Conservation (phyloP, 1,284 basidiomycete genomes). For the Volvariella surrecta region DNA sequence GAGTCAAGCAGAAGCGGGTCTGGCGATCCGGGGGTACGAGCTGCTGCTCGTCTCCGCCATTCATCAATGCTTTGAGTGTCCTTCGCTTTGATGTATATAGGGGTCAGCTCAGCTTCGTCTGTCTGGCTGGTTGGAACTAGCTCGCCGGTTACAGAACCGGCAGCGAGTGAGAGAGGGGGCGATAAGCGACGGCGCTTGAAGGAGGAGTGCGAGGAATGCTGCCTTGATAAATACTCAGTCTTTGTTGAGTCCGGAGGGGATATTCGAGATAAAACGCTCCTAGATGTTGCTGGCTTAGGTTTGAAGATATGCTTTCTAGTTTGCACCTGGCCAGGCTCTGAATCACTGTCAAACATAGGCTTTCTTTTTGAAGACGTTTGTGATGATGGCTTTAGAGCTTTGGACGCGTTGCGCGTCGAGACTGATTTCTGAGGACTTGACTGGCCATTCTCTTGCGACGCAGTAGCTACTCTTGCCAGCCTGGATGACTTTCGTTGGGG, state of each 20-base stretch:
- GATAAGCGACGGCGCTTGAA: slow-evolving; percentile 18
- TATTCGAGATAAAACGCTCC: no score
- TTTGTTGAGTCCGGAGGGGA: no score
- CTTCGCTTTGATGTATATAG: slow-evolving; percentile 13
- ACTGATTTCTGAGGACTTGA: no score
- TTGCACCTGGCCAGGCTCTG: slow-evolving; percentile 11
- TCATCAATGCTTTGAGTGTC: slow-evolving; percentile 29
- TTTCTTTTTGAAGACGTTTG: neutral
- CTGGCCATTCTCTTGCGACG: no score
- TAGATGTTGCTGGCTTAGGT: no score
- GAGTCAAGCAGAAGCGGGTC: neutral
- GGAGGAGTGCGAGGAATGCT: no score
- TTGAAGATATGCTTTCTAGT: slow-evolving; percentile 15
- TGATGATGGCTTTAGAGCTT: no score
- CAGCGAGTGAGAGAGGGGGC: slow-evolving; percentile 15
- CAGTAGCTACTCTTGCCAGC: no score
- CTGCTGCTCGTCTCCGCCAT: slow-evolving; percentile 24
- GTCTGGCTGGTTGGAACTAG: slow-evolving; percentile 62
- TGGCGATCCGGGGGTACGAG: neutral
- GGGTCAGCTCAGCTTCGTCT: slow-evolving; percentile 47
- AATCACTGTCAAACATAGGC: neutral
- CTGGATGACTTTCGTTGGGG: no score
- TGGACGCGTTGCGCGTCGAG: no score
- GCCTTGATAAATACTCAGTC: no score
- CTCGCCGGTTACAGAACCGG: slow-evolving; percentile 15